Base-by-base conservation (phyloP, 345 rosid species). In the Salix exigua region DNA sequence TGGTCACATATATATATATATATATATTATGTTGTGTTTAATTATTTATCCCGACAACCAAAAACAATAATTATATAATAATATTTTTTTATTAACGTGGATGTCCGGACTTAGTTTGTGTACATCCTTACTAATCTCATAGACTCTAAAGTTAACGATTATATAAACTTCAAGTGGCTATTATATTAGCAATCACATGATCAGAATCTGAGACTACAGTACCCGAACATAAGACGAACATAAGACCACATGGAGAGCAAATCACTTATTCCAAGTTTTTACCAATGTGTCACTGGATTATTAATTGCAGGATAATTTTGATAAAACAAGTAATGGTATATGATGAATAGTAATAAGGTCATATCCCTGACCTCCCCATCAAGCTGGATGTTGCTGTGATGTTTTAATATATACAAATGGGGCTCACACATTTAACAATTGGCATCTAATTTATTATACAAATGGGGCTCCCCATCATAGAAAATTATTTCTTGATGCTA, bases 101-200 rank as follows among this genome's bases (percentile, higher is more conserved):
- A 0, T 38, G 2, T 38, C 9, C 11, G 11, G 0, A 7, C 2
- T 6, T 6, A 38, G 10, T 1, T 38, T 38, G 2, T 0, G 0
- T 0, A 1, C 0, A 38, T 1, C 40, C 1, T 8, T 2, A 38
- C 42, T 38, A 37, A 37, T 37, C 2, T 7, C 0, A 37, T 0
- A 6, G 0, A 0, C 9, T 37, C 8, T 37, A 5, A 37, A 37
- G 1, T 37, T 37, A 37, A 37, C 8, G 0, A 37, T 2, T 0
- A 37, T 7, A 0, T 37, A 37, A 37, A 6, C 0, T 0, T 37
- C 1, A 1, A 7, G 1, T 37, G 0, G 0, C 0, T 1, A 37
- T 37, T 1, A 37, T 37, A 37, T 37, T 37, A 37, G 1, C 2
- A 6, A 7, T 6, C 1, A 37, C 1, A 35, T 0, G 0, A 1